These are phyloP conservation scores for Geranium rotundifolium DNA, from an alignment of 345 rosid species.

Conservation along the genomic window DNA sequence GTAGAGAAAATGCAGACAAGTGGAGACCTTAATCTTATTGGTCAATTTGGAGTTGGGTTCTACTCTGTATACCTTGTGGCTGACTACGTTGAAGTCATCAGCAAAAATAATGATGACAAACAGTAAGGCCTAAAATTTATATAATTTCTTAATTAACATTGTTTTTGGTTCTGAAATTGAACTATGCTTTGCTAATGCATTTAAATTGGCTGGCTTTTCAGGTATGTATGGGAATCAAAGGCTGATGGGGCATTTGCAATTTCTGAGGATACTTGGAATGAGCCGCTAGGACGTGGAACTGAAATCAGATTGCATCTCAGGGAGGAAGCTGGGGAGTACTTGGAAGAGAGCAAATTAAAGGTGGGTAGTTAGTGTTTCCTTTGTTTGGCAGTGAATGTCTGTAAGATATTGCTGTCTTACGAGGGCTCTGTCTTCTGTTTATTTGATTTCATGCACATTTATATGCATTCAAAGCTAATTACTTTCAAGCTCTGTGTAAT, in stretches of 20 bases:
- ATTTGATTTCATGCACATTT: too few relatives aligned
- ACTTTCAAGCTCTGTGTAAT: too few relatives aligned
- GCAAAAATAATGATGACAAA: constrained; percentile 89
- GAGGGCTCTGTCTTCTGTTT: too few relatives aligned
- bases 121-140: constrained; percentile 41
- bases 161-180: not conserved
- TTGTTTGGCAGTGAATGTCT: not conserved
- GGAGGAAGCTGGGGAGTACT: constrained; percentile 94
- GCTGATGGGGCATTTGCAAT: constrained; percentile 98
- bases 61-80: constrained; percentile 95
- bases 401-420: not conserved
- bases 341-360: constrained; percentile 85
- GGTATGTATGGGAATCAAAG: constrained; percentile 97
- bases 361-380: constrained; percentile 21
- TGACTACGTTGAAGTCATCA: constrained; percentile 91
- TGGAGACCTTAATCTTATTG: constrained; percentile 93
- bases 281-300: constrained; percentile 91
- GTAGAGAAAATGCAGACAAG: constrained; percentile 98
- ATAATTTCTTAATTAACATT: not conserved
- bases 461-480: too few relatives aligned
- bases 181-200: not conserved
- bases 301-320: constrained; percentile 90
- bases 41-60: constrained; percentile 99
- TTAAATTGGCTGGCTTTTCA: constrained; percentile 14
- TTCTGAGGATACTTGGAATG: constrained; percentile 98